Conservation (phyloP, 1,284 basidiomycete species). For the Ganoderma resinaceum region DNA sequence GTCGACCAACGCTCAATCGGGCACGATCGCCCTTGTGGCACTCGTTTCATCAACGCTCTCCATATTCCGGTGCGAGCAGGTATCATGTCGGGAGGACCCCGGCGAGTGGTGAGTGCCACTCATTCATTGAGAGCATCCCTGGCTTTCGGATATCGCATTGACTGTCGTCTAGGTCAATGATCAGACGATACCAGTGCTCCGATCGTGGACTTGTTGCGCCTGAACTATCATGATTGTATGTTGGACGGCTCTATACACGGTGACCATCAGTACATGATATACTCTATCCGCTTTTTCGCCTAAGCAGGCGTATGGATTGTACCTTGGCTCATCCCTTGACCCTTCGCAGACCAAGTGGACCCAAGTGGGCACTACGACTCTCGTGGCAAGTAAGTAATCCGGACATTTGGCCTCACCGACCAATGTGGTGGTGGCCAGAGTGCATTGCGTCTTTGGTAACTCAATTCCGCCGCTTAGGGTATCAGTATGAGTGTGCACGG, state of each 20-base stretch:
- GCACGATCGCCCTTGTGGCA: constrained; percentile 29
- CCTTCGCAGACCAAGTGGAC: constrained; percentile 1
- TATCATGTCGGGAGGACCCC: constrained; percentile 2
- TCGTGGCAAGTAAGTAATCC: not conserved
- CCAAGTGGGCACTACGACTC: not conserved
- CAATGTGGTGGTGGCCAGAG: not conserved
- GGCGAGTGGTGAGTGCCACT: not conserved
- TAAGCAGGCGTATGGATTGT: constrained; percentile 9
- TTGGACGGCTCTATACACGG: constrained; percentile 20
- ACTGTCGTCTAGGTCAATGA: constrained; percentile 23
- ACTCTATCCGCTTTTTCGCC: constrained; percentile 3
- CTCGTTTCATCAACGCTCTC: constrained; percentile 16
- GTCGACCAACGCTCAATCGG: constrained; percentile 5
- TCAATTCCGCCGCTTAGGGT: not conserved
- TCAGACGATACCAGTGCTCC: constrained; percentile 9
- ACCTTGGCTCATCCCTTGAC: not conserved
- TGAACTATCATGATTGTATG: constrained; percentile 25
- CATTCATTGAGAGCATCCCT: not conserved
- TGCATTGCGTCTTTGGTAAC: not conserved
- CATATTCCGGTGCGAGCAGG: constrained; percentile 7
- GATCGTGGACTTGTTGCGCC: constrained; percentile 18
- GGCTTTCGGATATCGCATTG: constrained; percentile 11
- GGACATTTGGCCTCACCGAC: not conserved
- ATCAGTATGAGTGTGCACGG: constrained; percentile 6
- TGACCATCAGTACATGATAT: constrained; percentile 12